Evolutionary conservation across 306 rosid genomes (phyloP), one percentile per base, ranked within the genome.

Genomic region (Begonia fuchsioides): DNA sequence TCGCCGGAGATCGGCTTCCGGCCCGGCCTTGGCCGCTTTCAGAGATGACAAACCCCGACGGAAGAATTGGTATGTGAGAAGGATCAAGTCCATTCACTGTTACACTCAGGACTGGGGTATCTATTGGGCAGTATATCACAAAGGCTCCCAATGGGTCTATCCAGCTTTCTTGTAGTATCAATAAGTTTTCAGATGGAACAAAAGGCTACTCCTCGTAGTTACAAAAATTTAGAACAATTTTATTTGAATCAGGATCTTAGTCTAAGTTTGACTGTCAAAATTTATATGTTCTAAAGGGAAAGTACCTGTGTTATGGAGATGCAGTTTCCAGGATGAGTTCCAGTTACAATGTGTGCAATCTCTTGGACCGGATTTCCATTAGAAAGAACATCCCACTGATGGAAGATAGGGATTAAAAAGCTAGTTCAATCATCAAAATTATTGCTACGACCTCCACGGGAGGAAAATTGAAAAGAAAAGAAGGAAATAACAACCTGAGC

Each of bases 311-410:
- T 15, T 44, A 88, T 43, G n/a, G 93, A 69, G 13, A 68, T 60
- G 15, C 35, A 61, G 44, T 78, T 78, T 32, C 72, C 74, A 5
- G 65, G 76, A 66, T 76, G 50, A 59, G 32, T 38, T 63, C 86
- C 88, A 8, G 41, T 69, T 50, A 69, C 48, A 56, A 88, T 68
- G 48, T 54, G 79, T 2, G 60, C 79, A 60, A 83, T 46, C 59
- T 66, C 70, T 3, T 58, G 52, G 12, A 57, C 67, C 10, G 66
- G 49, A 55, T 56, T 51, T 52, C 66, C 78, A 54, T 20, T 8
- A 11, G 60, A 55, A 14, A 83, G 72, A 53, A 74, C 63, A 60
- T 88, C 94, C 94, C 96, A 82, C 93, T 87, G 60, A 26, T 32
- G 53, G 2, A 60, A 14, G 62, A 45, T 5, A 50, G 35, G 35